Percentiles rank a stretch among this genome's conserved stretches.
phyloP scores from a whole-genome alignment of 139 green algal species.

The Haematococcus sp. region DNA sequence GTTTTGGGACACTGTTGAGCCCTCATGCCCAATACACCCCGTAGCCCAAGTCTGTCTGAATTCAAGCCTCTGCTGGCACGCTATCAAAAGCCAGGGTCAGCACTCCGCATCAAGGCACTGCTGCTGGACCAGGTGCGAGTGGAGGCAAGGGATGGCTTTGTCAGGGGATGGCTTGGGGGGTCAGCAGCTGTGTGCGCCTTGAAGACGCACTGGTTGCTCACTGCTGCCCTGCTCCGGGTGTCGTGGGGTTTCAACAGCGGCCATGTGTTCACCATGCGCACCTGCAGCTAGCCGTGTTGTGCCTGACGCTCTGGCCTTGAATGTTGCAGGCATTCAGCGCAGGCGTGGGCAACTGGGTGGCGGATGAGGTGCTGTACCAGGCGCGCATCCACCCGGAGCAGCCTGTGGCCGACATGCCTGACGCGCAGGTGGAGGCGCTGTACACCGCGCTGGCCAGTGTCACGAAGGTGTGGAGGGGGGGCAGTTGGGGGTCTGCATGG shows the following conservation, averaged over 20 bases:
- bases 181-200: neutral
- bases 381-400: constrained; percentile 74
- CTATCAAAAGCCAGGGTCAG: neutral
- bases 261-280: too few species aligned
- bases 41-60: constrained; percentile 40
- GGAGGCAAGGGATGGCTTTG: too few species aligned
- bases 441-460: constrained; percentile 30
- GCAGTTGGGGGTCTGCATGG: neutral
- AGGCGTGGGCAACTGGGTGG: constrained; percentile 92
- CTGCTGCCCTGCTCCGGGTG: neutral
- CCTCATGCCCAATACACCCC: too few species aligned
- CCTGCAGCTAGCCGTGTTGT: too few species aligned
- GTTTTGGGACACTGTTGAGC: too few species aligned
- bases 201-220: neutral
- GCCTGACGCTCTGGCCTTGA: neutral
- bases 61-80: constrained; percentile 41
- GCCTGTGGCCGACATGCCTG: constrained; percentile 39
- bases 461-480: constrained; percentile 33
- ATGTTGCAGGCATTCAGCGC: constrained; percentile 58
- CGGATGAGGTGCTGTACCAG: constrained; percentile 85
- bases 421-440: constrained; percentile 35
- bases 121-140: constrained; percentile 82
- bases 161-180: too few species aligned
- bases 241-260: too few species aligned
- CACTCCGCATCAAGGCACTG: constrained; percentile 67